Conservation (phyloP, 2,329 filamentous ascomycete genomes). For the Parascedosporium putredinis region DNA sequence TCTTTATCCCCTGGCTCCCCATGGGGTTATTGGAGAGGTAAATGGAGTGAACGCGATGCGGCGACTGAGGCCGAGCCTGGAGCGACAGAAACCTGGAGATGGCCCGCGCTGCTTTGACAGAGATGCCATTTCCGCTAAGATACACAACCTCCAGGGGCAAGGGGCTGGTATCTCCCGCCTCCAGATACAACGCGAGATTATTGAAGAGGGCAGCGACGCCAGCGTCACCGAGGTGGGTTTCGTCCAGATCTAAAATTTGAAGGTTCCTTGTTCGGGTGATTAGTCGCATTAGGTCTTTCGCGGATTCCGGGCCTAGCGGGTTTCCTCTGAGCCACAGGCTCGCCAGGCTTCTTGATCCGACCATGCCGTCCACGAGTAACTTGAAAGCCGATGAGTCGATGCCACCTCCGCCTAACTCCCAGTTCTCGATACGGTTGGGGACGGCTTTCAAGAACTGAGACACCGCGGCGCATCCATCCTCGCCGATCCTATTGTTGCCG, state of each 20-base stretch:
- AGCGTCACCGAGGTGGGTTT: slow-evolving; percentile 37
- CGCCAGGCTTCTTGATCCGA: slow-evolving; percentile 29
- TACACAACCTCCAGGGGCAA: slow-evolving; percentile 26
- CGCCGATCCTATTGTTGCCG: slow-evolving; percentile 44
- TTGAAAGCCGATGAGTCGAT: slow-evolving; percentile 32
- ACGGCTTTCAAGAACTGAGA: slow-evolving; percentile 32
- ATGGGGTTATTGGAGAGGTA: slow-evolving; percentile 29
- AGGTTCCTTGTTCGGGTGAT: slow-evolving; percentile 31
- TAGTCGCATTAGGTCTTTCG: slow-evolving; percentile 30
- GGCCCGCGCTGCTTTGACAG: slow-evolving; percentile 18
- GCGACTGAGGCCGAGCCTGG: slow-evolving; percentile 12
- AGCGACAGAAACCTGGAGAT: slow-evolving; percentile 22
- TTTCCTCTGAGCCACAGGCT: slow-evolving; percentile 40
- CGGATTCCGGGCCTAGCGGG: slow-evolving; percentile 30
- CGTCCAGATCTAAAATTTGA: slow-evolving; percentile 41
- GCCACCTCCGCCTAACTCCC: slow-evolving; percentile 45
- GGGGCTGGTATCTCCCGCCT: slow-evolving; percentile 15
- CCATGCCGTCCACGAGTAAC: slow-evolving; percentile 27
- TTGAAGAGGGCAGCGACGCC: slow-evolving; percentile 34
- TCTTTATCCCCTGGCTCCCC: slow-evolving; percentile 20
- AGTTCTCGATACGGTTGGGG: slow-evolving; percentile 39
- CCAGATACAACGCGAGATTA: slow-evolving; percentile 21
- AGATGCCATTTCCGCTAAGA: slow-evolving; percentile 26
- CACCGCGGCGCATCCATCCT: slow-evolving; percentile 33
- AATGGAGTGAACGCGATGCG: slow-evolving; percentile 24